Base-by-base conservation (phyloP, 352 stramenopile species). In the Pythium diclinum region DNA sequence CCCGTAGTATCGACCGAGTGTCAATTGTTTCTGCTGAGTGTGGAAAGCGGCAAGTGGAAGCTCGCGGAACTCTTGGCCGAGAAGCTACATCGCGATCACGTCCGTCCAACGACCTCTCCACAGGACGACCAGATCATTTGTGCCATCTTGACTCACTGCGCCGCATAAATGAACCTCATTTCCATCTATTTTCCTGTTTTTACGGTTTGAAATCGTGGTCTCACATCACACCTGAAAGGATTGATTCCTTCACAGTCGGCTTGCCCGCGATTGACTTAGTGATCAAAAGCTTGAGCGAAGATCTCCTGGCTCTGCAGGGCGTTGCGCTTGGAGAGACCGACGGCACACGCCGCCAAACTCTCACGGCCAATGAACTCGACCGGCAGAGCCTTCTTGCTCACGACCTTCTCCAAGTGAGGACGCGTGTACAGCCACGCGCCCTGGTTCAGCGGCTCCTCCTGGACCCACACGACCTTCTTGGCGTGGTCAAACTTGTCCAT, bases 361-460 rank as follows among this genome's bases (percentile, higher is more conserved):
- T 89, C 80, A 14, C 85, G 85, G 9, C 85, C 83, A 46, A 92
- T 89, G 65, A 77, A 91, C 63, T 90, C 75, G 32, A 92, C 69
- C 1, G 76, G 72, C 32, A 77, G 36, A 4, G 65, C 65, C 56
- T 87, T 84, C 65, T 87, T 87, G 51, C 55, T 58, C 21, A 89
- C 63, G 25, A 91, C 61, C 53, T 94, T 92, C 55, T 93, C 83
- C 42, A 94, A 67, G 59, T 93, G 84, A 44, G 78, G 52, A 61
- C 86, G 78, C 1, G 74, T 71, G 64, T 93, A 93, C 32, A 71
- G 73, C 86, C 86, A 94, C 28, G 83, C 77, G 38, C 86, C 86
- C 47, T 91, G 82, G 77, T 94, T 94, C 47, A 90, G 51, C 7
- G 86, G 86, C 64, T 94, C 86, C 68, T 94, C 86, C 52, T 94